phyloP scores from a whole-genome alignment of 2,329 filamentous ascomycete genomes.

The Aspergillus terreus region DNA sequence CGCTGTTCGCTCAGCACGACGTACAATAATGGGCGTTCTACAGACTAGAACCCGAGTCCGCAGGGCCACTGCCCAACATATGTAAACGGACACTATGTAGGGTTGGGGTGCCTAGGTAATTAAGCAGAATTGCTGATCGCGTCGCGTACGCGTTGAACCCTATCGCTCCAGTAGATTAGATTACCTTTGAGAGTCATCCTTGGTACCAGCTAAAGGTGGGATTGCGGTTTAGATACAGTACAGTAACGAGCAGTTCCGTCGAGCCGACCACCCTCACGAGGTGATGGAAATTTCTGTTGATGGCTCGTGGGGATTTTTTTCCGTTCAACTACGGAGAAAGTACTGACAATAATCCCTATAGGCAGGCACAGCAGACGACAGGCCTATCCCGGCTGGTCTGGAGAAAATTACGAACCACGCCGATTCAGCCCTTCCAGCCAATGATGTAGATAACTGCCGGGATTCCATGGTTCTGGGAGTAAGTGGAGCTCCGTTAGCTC shows the following conservation, averaged over 20 bases:
- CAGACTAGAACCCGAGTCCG: background rate
- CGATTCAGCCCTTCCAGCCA: constrained; percentile 6
- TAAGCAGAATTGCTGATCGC: constrained; percentile 9
- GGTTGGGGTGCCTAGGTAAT: background rate
- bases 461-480: constrained; percentile 13
- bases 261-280: background rate
- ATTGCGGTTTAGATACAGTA: background rate
- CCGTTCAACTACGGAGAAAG: background rate
- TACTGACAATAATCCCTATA: background rate
- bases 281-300: constrained; percentile 1
- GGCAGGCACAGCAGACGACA: no score
- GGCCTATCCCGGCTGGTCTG: background rate
- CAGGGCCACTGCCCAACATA: background rate
- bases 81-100: background rate
- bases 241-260: background rate
- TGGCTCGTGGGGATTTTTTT: constrained; percentile 1
- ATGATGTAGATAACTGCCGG: constrained; percentile 3
- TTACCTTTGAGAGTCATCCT: no score
- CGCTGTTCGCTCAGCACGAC: background rate
- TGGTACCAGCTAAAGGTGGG: background rate
- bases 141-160: constrained; percentile 14
- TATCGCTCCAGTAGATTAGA: no score
- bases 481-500: constrained; percentile 3
- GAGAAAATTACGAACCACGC: constrained; percentile 5
- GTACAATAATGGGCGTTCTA: background rate